Evolutionary conservation across 1,284 basidiomycete species (phyloP).

Genomic region (Binderoboletus segoi): DNA sequence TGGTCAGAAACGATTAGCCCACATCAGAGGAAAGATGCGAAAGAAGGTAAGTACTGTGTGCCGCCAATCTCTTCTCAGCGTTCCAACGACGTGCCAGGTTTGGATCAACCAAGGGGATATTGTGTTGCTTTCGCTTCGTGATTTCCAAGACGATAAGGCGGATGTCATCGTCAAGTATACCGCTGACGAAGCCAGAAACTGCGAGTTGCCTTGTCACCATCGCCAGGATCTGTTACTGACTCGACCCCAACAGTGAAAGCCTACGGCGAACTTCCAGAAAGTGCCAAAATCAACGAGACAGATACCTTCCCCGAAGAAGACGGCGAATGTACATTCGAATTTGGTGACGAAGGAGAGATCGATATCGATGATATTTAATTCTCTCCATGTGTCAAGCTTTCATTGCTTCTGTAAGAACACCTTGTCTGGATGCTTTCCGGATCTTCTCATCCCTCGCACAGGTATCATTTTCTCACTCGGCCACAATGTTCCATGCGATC

Average conservation of each 20-base stretch:
- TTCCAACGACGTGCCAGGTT: constrained; percentile 59
- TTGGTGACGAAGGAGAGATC: constrained; percentile 83
- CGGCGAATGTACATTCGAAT: constrained; percentile 87
- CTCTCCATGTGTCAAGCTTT: constrained; percentile 11
- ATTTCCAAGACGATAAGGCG: constrained; percentile 99
- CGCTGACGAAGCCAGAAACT: constrained; percentile 88
- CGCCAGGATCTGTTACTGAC: neutral
- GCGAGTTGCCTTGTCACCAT: constrained; percentile 39
- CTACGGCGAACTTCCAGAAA: constrained; percentile 97
- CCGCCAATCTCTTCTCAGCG: neutral
- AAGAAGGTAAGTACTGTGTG: constrained; percentile 77
- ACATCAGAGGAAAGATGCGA: constrained; percentile 99
- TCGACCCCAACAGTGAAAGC: constrained; percentile 72
- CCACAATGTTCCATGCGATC: constrained; percentile 12
- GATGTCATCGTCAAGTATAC: constrained; percentile 99
- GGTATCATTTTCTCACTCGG: constrained; percentile 13
- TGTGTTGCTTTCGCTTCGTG: constrained; percentile 93
- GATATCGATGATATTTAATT: constrained; percentile 78
- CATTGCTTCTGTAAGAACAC: constrained; percentile 16
- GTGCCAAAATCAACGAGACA: constrained; percentile 98
- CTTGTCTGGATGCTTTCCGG: neutral
- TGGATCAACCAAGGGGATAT: constrained; percentile 99
- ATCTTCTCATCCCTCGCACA: constrained; percentile 7
- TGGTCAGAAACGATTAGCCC: constrained; percentile 96
- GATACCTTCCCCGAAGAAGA: constrained; percentile 92